phyloP scores from a whole-genome alignment of 192 early-diverging fungal species.

The Coemansia sp. region DNA sequence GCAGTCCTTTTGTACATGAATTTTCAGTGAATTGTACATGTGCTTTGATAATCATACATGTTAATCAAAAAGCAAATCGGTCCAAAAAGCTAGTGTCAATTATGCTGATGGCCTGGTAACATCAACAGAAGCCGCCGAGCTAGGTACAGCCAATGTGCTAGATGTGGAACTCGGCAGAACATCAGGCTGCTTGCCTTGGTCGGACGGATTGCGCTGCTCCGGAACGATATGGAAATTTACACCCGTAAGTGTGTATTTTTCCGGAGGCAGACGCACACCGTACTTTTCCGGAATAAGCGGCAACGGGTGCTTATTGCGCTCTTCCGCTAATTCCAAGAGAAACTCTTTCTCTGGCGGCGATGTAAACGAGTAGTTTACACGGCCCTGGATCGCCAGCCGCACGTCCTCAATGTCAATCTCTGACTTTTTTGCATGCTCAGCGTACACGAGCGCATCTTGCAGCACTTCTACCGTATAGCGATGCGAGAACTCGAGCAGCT shows the following conservation, averaged over 20 bases:
- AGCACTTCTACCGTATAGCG: constrained; percentile 89
- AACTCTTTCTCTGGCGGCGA: constrained; percentile 88
- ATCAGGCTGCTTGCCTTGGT: not conserved
- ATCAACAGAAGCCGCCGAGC: not conserved
- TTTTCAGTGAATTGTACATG: too few relatives aligned
- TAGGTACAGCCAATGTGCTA: not conserved
- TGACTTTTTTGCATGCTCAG: constrained; percentile 84
- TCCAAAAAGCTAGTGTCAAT: not conserved
- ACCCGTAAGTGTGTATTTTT: constrained; percentile 72
- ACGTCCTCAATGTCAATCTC: constrained; percentile 85
- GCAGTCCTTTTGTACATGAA: too few relatives aligned
- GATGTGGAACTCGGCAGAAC: not conserved
- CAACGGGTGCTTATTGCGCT: constrained; percentile 73
- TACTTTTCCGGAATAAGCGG: constrained; percentile 78
- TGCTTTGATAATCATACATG: not conserved
- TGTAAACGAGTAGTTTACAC: constrained; percentile 88
- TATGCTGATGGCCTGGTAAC: not conserved
- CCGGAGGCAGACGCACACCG: constrained; percentile 73
- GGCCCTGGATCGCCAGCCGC: constrained; percentile 86
- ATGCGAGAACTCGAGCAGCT: constrained; percentile 91
- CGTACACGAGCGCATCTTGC: constrained; percentile 86
- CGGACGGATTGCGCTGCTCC: constrained; percentile 30
- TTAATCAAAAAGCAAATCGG: not conserved
- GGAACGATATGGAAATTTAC: constrained; percentile 79
- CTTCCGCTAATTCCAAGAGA: constrained; percentile 70